phyloP scores from a whole-genome alignment of 805 yeast species.

The Clavispora carvajalis region DNA sequence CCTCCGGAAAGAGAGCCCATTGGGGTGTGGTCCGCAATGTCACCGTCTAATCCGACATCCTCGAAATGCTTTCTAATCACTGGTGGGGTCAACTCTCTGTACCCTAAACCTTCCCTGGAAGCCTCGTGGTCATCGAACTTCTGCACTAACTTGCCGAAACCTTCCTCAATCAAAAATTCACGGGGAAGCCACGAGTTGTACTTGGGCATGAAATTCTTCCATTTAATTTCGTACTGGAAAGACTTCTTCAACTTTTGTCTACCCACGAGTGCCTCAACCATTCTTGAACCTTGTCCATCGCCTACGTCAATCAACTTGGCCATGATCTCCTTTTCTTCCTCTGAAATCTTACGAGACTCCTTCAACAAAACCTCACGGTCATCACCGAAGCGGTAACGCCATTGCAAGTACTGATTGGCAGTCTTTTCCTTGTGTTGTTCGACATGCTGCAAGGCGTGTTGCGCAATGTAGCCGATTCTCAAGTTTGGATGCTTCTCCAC shows the following conservation, averaged over 20 bases:
- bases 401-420: slow-evolving; percentile 94
- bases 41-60: slow-evolving; percentile 96
- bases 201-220: slow-evolving; percentile 89
- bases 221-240: slow-evolving; percentile 94
- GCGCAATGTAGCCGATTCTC: slow-evolving; percentile 98
- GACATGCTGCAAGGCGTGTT: slow-evolving; percentile 96
- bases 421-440: slow-evolving; percentile 97
- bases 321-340: slow-evolving; percentile 70
- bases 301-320: slow-evolving; percentile 69
- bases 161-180: slow-evolving; percentile 63
- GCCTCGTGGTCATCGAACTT: slow-evolving; percentile 45
- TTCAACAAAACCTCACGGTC: slow-evolving; percentile 94
- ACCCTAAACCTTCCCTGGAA: slow-evolving; percentile 45
- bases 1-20: slow-evolving; percentile 97
- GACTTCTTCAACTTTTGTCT: slow-evolving; percentile 94
- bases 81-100: slow-evolving; percentile 67
- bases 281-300: slow-evolving; percentile 86
- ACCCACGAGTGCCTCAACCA: slow-evolving; percentile 91
- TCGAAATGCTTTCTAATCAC: slow-evolving; percentile 96
- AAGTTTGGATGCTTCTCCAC: slow-evolving; percentile 97
- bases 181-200: slow-evolving; percentile 91
- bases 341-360: slow-evolving; percentile 80
- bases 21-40: slow-evolving; percentile 97
- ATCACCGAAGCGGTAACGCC: slow-evolving; percentile 98
- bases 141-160: slow-evolving; percentile 39